Conservation (phyloP, 1,284 basidiomycete genomes). For the Ustilago tritici region DNA sequence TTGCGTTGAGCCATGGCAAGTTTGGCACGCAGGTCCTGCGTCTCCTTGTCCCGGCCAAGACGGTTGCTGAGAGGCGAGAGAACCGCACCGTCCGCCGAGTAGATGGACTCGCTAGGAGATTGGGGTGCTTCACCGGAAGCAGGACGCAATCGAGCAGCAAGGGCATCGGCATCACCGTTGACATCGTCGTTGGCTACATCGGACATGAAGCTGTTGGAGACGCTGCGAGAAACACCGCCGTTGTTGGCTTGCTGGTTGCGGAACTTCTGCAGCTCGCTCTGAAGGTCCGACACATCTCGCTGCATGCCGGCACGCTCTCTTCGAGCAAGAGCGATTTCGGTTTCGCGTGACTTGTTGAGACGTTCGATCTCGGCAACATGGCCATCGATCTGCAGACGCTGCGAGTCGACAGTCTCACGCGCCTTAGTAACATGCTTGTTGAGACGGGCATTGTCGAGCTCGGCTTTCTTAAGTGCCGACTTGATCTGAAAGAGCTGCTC, state of each 20-base stretch:
- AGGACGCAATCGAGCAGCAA: constrained; percentile 40
- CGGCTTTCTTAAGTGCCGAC: constrained; percentile 77
- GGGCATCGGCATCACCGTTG: constrained; percentile 35
- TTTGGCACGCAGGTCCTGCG: constrained; percentile 62
- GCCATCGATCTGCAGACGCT: constrained; percentile 87
- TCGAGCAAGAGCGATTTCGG: constrained; percentile 88
- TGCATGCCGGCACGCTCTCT: constrained; percentile 87
- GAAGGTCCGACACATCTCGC: constrained; percentile 90
- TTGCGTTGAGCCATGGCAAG: constrained; percentile 63
- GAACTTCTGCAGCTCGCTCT: constrained; percentile 75
- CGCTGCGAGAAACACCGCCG: constrained; percentile 43
- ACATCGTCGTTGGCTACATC: constrained; percentile 38
- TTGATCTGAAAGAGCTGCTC: constrained; percentile 79
- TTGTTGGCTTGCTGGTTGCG: constrained; percentile 47
- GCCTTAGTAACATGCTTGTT: constrained; percentile 80
- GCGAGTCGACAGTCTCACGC: constrained; percentile 82
- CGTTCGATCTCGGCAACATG: constrained; percentile 78
- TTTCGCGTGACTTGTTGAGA: constrained; percentile 87
- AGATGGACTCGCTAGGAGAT: constrained; percentile 49
- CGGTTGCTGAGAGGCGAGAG: constrained; percentile 50
- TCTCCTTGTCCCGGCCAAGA: constrained; percentile 53
- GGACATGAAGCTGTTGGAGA: constrained; percentile 56
- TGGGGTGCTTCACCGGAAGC: constrained; percentile 38
- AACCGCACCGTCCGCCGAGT: constrained; percentile 45
- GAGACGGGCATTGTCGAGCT: constrained; percentile 84